Percentiles rank a stretch among this genome's conserved stretches.
Evolutionary conservation across 1,284 basidiomycete species (phyloP).

Genomic region (Exsudoporus floridanus): DNA sequence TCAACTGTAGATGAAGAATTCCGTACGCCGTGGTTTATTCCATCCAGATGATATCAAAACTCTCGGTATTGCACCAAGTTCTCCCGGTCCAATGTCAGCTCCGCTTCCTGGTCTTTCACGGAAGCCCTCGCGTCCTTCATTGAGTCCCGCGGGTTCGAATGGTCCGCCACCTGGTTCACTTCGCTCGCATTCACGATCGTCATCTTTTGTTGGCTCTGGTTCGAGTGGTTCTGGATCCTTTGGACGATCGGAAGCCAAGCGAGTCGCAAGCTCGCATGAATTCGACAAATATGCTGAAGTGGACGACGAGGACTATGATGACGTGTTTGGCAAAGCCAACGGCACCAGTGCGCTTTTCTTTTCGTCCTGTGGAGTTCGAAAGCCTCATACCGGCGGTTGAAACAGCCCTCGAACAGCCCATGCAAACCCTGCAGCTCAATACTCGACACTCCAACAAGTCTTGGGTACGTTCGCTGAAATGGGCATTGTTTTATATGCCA

Average conservation of each 20-base stretch:
- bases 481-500: slow-evolving; percentile 1
- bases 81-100: slow-evolving; percentile 60
- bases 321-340: slow-evolving; percentile 81
- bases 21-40: slow-evolving; percentile 70
- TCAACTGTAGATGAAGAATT: slow-evolving; percentile 60
- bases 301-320: slow-evolving; percentile 87
- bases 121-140: slow-evolving; percentile 49
- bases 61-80: slow-evolving; percentile 49
- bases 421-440: slow-evolving; percentile 77
- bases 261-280: slow-evolving; percentile 53
- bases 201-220: slow-evolving; percentile 53
- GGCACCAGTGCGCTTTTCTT: slow-evolving; percentile 50
- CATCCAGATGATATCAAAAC: slow-evolving; percentile 87
- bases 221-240: slow-evolving; percentile 50
- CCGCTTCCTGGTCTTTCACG: slow-evolving; percentile 54
- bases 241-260: slow-evolving; percentile 59
- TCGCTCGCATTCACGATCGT: slow-evolving; percentile 48
- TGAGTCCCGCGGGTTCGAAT: slow-evolving; percentile 38
- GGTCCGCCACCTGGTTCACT: slow-evolving; percentile 31
- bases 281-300: slow-evolving; percentile 84
- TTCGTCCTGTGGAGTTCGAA: not conserved
- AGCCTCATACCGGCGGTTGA: not conserved
- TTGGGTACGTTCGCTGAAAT: slow-evolving; percentile 55
- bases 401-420: slow-evolving; percentile 56
- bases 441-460: slow-evolving; percentile 83